Percentiles rank a stretch among this genome's conserved stretches.
Evolutionary conservation across 2,329 filamentous ascomycete genomes (phyloP).

Genomic region (Dichotomopilus funicola): DNA sequence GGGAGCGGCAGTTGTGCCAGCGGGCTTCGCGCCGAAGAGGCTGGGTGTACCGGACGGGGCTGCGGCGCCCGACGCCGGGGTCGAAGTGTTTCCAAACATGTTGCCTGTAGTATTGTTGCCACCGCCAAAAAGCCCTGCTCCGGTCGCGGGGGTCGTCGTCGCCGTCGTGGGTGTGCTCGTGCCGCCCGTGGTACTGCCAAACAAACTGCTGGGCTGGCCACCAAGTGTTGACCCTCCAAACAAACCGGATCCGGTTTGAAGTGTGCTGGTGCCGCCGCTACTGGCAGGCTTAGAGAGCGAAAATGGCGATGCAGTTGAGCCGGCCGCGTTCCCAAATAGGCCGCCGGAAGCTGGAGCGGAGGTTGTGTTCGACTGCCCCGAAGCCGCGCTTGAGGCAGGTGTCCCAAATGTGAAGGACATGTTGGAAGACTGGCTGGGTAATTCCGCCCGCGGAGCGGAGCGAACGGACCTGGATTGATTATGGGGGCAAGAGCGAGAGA

Average conservation of each 20-base stretch:
- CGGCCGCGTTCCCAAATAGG: constrained; percentile 24
- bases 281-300: constrained; percentile 20
- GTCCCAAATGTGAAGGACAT: constrained; percentile 25
- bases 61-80: constrained; percentile 12
- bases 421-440: neutral
- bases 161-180: constrained; percentile 25
- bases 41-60: constrained; percentile 3
- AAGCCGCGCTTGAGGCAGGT: constrained; percentile 18
- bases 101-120: constrained; percentile 12
- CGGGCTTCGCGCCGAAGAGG: constrained; percentile 15
- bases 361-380: constrained; percentile 20
- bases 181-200: constrained; percentile 26
- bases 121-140: constrained; percentile 26
- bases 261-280: constrained; percentile 12
- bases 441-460: neutral
- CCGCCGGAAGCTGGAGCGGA: constrained; percentile 20
- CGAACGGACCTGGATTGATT: neutral
- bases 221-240: constrained; percentile 18
- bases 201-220: constrained; percentile 27
- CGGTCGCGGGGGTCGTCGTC: constrained; percentile 21
- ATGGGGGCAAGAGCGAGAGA: neutral
- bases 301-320: constrained; percentile 30
- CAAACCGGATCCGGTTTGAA: constrained; percentile 16
- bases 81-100: constrained; percentile 16
- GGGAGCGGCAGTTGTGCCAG: constrained; percentile 16